These are phyloP conservation scores for Entamoeba invadens DNA, from an alignment of 208 protist genomes.

Conservation along the genomic window DNA sequence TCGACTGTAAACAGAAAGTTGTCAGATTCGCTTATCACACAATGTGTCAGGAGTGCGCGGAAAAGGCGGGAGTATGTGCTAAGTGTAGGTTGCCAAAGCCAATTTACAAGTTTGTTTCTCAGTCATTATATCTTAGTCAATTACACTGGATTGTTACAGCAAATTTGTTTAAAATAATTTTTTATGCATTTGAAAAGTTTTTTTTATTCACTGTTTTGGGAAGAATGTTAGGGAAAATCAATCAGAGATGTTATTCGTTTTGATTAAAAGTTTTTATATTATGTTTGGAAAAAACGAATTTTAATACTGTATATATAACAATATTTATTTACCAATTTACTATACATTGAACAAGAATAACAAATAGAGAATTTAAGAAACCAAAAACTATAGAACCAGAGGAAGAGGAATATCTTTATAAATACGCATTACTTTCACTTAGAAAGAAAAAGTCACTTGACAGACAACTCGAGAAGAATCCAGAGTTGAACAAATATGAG, in stretches of 20 bases:
- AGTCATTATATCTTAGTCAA: neutral
- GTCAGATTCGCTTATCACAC: conserved; percentile 48
- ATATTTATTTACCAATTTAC: too few species aligned
- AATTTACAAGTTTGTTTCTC: conserved; percentile 12
- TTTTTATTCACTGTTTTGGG: too few species aligned
- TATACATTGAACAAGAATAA: neutral
- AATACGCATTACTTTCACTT: neutral
- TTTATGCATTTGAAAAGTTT: too few species aligned
- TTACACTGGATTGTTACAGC: too few species aligned
- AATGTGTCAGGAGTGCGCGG: conserved; percentile 42
- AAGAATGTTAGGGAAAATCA: too few species aligned
- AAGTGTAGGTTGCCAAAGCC: conserved; percentile 33
- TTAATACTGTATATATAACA: too few species aligned
- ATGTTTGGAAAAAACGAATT: too few species aligned
- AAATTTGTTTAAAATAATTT: too few species aligned
- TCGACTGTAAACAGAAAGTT: conserved; percentile 32
- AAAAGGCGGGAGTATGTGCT: conserved; percentile 36
- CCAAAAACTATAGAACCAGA: neutral
- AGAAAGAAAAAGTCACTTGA: neutral
- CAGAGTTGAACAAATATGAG: neutral
- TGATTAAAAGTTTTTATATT: too few species aligned
- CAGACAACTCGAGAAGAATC: neutral
- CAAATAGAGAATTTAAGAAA: neutral
- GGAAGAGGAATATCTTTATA: neutral
- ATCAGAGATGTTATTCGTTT: too few species aligned